Conservation (phyloP, 345 rosid genomes). For the Turnera subulata region DNA sequence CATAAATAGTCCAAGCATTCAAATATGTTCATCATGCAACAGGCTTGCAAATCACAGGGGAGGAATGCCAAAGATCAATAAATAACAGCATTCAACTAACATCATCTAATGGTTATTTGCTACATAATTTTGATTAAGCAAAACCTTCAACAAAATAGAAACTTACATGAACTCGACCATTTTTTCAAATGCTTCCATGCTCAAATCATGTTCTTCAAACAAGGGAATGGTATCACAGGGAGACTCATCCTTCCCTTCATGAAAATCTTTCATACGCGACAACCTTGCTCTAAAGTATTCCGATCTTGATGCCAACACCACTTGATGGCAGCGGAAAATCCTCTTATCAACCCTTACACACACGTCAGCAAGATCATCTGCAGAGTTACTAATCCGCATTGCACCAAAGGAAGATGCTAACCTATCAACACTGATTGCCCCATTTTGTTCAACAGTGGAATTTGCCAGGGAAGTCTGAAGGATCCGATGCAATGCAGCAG, state of each 20-base stretch:
- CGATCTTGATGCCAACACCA: slow-evolving; percentile 88
- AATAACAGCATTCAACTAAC: neutral
- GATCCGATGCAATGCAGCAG: slow-evolving; percentile 61
- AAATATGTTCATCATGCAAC: slow-evolving; percentile 9
- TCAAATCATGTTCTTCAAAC: slow-evolving; percentile 86
- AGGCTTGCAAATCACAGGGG: neutral
- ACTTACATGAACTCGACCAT: slow-evolving; percentile 94
- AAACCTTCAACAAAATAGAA: neutral
- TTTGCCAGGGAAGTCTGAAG: slow-evolving; percentile 52
- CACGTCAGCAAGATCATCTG: slow-evolving; percentile 79
- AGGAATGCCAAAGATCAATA: neutral
- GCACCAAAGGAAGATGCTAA: slow-evolving; percentile 33
- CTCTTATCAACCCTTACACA: slow-evolving; percentile 67
- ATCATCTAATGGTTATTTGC: neutral
- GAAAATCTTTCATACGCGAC: slow-evolving; percentile 69
- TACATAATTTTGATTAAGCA: neutral
- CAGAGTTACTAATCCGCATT: slow-evolving; percentile 34
- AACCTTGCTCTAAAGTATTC: slow-evolving; percentile 90
- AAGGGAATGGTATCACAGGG: slow-evolving; percentile 46
- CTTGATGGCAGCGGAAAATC: slow-evolving; percentile 82
- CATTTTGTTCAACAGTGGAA: slow-evolving; percentile 25
- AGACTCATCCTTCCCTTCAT: slow-evolving; percentile 47
- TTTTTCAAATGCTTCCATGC: slow-evolving; percentile 74
- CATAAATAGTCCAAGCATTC: slow-evolving; percentile 1
- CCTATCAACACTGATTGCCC: slow-evolving; percentile 30